Evolutionary conservation across 345 rosid species (phyloP), one percentile per base, ranked within the genome.

Genomic region (Eucalyptus viminalis): DNA sequence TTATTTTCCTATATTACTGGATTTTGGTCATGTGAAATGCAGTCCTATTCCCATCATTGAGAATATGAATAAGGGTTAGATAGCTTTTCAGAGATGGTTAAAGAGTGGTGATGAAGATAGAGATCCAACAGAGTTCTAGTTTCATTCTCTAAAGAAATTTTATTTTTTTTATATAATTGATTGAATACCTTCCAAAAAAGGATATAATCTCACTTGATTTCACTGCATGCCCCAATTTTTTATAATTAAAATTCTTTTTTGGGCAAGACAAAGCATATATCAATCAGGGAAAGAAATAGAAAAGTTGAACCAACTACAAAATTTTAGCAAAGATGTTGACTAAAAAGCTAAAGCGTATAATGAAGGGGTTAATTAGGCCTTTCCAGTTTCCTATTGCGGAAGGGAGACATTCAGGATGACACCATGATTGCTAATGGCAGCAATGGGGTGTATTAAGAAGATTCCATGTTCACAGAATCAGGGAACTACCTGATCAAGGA

Each of bases 401-500:
- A 21, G 47, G 29, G 15, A 76, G 29, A 40, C 85, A 40, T 76
- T 40, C 85, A 21, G 29, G 47, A 76, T 40, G 29, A 76, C 14
- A 40, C 85, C 29, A 76, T 76, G 47, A 76, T 40, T 76, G 85
- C 47, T 40, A 76, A 76, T 11, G 83, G 85, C 85, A 21, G 47
- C 27, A 12, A 40, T 40, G 85, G 85, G 85, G 85, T 40, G 47
- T 25, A 40, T 40, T 40, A 86, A 86, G 24, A 29, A 51, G 40
- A 53, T 34, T 49, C 40, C 54, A 19, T 86, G 51, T 67, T 44
- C 37, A 72, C 45, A 21, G 80, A 47, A 81, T 69, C 31, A 92
- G 65, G 69, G 72, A 56, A 89, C 58, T 94, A 98, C 99, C 99
- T 98, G 99, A 92, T 98, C 99, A 54, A 97, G 98, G 89, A 98